Percentiles rank a stretch among this genome's conserved stretches.
phyloP scores from a whole-genome alignment of 23 red algal species.

The Chondrus crispus region DNA sequence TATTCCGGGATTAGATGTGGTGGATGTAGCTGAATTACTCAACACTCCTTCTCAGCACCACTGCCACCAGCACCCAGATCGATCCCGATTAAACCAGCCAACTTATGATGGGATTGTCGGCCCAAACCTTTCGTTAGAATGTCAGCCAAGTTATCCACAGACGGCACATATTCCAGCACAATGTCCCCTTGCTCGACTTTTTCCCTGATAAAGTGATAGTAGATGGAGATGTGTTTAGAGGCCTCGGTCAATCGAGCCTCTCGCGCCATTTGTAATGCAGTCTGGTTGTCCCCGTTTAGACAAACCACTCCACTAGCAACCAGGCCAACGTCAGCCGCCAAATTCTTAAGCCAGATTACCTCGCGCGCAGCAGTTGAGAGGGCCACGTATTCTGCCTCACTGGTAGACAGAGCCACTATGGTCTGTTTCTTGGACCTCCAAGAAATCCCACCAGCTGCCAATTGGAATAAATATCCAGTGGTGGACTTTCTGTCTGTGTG shows the following conservation, averaged over 20 bases:
- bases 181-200: not conserved
- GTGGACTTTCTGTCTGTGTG: not conserved
- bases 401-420: not conserved
- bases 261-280: not conserved
- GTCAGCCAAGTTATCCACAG: not conserved
- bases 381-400: not conserved
- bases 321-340: not conserved
- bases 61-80: too few species aligned
- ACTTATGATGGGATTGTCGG: too few species aligned
- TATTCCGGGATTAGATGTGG: too few species aligned
- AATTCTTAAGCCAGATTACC: not conserved
- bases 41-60: too few species aligned
- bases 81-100: too few species aligned
- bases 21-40: too few species aligned
- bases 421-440: not conserved
- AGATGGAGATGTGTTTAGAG: not conserved
- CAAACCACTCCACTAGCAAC: not conserved
- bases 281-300: not conserved
- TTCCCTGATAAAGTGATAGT: not conserved
- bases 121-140: not conserved
- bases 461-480: not conserved
- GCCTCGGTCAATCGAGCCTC: not conserved
- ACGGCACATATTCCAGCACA: not conserved
- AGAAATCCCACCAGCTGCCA: not conserved
- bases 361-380: not conserved